Evolutionary conservation across 805 yeast genomes (phyloP).

Genomic region (Monosporozyma unispora): DNA sequence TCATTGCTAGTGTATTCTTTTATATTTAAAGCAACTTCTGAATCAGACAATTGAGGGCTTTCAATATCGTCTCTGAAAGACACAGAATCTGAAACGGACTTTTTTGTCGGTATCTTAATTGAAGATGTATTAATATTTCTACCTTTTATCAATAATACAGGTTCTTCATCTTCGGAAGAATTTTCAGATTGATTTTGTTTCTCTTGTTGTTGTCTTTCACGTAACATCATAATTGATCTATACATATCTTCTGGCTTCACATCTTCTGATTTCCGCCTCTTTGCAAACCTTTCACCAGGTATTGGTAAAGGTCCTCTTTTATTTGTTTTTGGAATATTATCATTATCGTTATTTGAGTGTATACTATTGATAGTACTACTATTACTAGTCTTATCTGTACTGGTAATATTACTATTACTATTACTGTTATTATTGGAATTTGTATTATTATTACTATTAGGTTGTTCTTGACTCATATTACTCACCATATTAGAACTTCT

Average conservation of each 20-base stretch:
- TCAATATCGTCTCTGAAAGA: conserved; percentile 2
- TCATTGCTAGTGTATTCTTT: conserved; percentile 4
- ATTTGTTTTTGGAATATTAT: not conserved
- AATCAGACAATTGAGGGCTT: not conserved
- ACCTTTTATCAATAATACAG: conserved; percentile 66
- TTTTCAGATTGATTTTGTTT: conserved; percentile 13
- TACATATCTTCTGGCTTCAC: conserved; percentile 77
- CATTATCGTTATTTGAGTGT: not conserved
- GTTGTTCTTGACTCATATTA: not conserved
- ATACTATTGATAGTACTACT: not conserved
- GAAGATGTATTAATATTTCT: conserved; percentile 34
- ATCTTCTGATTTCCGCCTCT: conserved; percentile 33
- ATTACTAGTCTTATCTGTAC: not conserved
- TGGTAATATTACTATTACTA: not conserved
- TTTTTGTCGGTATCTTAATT: conserved; percentile 3
- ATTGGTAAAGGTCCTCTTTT: not conserved
- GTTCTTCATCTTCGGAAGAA: conserved; percentile 50
- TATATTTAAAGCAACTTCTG: conserved; percentile 8
- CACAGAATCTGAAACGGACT: not conserved
- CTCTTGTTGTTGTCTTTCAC: conserved; percentile 38
- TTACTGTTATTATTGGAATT: not conserved
- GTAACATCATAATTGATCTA: conserved; percentile 74
- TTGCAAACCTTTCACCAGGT: conserved; percentile 25
- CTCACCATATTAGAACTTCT: not conserved
- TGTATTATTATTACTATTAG: not conserved